Conservation (phyloP, 1,139 yeast species). For the Yamadazyma taylorii region DNA sequence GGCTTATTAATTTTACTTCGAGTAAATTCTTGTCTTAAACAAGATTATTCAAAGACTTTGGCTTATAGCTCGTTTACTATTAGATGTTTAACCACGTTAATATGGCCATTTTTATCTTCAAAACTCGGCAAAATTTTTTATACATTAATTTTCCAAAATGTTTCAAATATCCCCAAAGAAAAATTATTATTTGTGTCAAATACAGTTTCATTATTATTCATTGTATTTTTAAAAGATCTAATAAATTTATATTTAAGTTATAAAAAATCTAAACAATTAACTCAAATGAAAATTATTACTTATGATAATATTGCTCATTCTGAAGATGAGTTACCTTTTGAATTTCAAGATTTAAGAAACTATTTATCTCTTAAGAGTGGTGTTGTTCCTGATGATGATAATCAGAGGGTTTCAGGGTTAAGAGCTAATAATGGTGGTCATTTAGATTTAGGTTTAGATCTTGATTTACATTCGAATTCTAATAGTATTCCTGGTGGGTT, state of each 20-base stretch:
- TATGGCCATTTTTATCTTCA: slow-evolving; percentile 44
- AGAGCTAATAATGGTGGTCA: too few species aligned
- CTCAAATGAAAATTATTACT: slow-evolving; percentile 19
- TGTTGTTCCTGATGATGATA: too few species aligned
- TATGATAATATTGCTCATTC: slow-evolving; percentile 7
- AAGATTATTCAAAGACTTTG: slow-evolving; percentile 36
- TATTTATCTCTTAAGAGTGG: too few species aligned
- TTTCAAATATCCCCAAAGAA: slow-evolving; percentile 19
- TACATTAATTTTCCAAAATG: slow-evolving; percentile 12
- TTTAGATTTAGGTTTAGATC: too few species aligned
- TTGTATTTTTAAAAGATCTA: slow-evolving; percentile 36
- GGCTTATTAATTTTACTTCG: slow-evolving; percentile 18
- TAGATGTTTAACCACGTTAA: slow-evolving; percentile 31
- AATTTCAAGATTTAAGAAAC: too few species aligned
- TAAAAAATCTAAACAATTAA: slow-evolving; percentile 27
- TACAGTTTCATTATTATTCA: slow-evolving; percentile 32
- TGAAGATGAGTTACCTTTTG: neutral
- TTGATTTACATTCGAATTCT: neutral
- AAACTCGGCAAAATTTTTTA: slow-evolving; percentile 30
- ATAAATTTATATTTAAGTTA: slow-evolving; percentile 30
- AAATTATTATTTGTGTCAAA: slow-evolving; percentile 33
- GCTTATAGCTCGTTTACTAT: slow-evolving; percentile 27
- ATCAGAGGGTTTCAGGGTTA: too few species aligned
- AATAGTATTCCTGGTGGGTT: neutral
- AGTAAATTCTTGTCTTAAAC: slow-evolving; percentile 32